Evolutionary conservation across 495 filamentous ascomycete species (phyloP), one percentile per base, ranked within the genome.

Genomic region (Penicillium ucsense): DNA sequence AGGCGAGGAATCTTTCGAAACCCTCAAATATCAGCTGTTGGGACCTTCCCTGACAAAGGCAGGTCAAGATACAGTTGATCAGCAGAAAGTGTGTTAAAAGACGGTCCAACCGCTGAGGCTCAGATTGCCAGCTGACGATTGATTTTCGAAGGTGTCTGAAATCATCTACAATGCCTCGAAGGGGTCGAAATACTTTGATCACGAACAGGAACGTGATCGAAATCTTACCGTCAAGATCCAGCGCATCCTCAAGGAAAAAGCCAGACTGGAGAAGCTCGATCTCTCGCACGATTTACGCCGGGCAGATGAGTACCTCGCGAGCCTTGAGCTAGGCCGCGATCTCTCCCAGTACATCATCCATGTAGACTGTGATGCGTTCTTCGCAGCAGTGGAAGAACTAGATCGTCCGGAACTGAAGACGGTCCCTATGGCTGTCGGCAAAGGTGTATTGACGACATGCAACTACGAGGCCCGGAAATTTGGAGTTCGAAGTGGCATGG

Each of bases 311-410:
- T 82, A 86, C 54, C 80, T 96, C 46, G 77, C 80, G 1, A 79
- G 90, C 52, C 73, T 96, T 8, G 92, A 97, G 54, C 54, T 76
- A 2, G 75, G 75, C 10, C 78, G 92, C 6, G 91, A 97, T 58
- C 70, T 97, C n/a, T 76, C 78, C 8, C 92, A 96, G 60, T 69
- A 78, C 41, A 78, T 97, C 29, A 83, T 96, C 0, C 92, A 99
- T 61, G 75, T 99, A 31, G 92, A 99, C 65, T 99, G 92, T 63
- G 92, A 99, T 69, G 92, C 94, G 12, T 99, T 99, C 69, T 99
- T 90, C 58, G 92, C 92, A 0, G 87, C 90, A 1, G 94, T 97
- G 6, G 92, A 97, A 63, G 88, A 87, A 56, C 77, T 99, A 29
- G 89, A 95, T 61, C 75, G 85, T 5, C 94, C 92, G 0, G 90